These are phyloP conservation scores for Paracorniculantispora psalliotae DNA, from an alignment of 2,329 filamentous ascomycete genomes.

Conservation along the genomic window DNA sequence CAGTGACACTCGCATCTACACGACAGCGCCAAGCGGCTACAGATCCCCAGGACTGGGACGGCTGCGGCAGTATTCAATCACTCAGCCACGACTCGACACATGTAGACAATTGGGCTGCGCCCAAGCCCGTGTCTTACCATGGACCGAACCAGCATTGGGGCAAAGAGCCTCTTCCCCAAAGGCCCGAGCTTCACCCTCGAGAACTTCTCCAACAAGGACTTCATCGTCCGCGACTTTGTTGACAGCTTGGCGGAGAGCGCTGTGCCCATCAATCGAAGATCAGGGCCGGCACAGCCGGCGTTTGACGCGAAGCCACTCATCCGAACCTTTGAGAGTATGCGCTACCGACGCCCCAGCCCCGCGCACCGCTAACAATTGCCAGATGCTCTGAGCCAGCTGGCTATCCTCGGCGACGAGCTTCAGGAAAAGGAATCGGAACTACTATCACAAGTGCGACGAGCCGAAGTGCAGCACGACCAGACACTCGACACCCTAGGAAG, in stretches of 20 bases:
- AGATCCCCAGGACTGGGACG: neutral
- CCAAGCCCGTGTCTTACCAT: conserved; percentile 24
- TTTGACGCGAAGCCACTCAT: conserved; percentile 98
- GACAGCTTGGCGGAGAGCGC: conserved; percentile 86
- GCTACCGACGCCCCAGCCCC: too few relatives aligned
- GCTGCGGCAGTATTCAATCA: neutral
- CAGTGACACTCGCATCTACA: conserved; percentile 6
- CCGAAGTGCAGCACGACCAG: conserved; percentile 86
- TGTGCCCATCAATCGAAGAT: conserved; percentile 73
- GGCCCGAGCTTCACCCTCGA: conserved; percentile 82
- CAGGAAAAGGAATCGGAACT: conserved; percentile 89
- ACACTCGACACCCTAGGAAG: conserved; percentile 82
- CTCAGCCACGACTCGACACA: conserved; percentile 18
- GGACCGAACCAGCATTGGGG: conserved; percentile 42
- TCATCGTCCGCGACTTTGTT: conserved; percentile 97
- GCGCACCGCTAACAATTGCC: conserved; percentile 16
- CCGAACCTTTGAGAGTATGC: conserved; percentile 76
- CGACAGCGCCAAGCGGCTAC: conserved; percentile 6
- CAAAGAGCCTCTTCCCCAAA: conserved; percentile 67
- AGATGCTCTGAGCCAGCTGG: conserved; percentile 65
- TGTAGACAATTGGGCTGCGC: conserved; percentile 22
- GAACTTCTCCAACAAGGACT: conserved; percentile 84
- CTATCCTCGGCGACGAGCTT: conserved; percentile 72
- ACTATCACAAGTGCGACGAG: conserved; percentile 80
- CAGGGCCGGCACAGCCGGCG: conserved; percentile 55